These are phyloP conservation scores for Calonectria fujianensis DNA, from an alignment of 2,329 filamentous ascomycete genomes.

Conservation along the genomic window DNA sequence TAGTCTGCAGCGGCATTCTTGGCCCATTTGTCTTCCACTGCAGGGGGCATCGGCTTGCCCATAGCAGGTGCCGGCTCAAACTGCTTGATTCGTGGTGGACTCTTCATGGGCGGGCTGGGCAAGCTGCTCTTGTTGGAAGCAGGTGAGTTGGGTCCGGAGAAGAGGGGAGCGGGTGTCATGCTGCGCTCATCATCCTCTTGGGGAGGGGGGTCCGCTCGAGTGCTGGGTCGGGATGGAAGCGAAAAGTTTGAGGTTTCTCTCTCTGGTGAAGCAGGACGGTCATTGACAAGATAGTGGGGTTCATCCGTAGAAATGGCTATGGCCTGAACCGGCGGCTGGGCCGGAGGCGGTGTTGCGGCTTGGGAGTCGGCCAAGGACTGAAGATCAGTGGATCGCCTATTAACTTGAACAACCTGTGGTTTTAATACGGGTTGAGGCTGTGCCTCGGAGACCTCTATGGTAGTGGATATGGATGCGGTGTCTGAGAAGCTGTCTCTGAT, in stretches of 20 bases:
- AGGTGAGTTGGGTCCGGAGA: slow-evolving; percentile 29
- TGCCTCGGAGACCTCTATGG: slow-evolving; percentile 53
- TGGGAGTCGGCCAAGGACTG: slow-evolving; percentile 37
- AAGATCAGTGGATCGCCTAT: slow-evolving; percentile 50
- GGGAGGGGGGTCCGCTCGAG: slow-evolving; percentile 12
- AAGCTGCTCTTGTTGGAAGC: slow-evolving; percentile 16
- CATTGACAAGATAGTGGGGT: not conserved
- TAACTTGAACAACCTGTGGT: slow-evolving; percentile 52
- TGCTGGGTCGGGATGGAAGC: slow-evolving; percentile 33
- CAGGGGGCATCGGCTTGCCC: not conserved
- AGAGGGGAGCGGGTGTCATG: slow-evolving; percentile 31
- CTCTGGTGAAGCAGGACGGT: slow-evolving; percentile 19
- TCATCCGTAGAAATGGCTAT: not conserved
- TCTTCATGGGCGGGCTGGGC: slow-evolving; percentile 32
- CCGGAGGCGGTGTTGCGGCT: not conserved
- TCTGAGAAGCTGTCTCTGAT: slow-evolving; percentile 51
- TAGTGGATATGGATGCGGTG: slow-evolving; percentile 51
- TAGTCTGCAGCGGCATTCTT: slow-evolving; percentile 52
- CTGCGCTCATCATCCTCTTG: slow-evolving; percentile 21
- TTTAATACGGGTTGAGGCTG: slow-evolving; percentile 52
- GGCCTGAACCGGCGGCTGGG: not conserved
- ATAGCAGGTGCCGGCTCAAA: slow-evolving; percentile 21
- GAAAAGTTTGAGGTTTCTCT: slow-evolving; percentile 20
- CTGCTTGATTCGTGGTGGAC: slow-evolving; percentile 29
- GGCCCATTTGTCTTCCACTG: slow-evolving; percentile 51